Evolutionary conservation across 208 protist species (phyloP).

Genomic region (Strigomonas oncopelti): DNA sequence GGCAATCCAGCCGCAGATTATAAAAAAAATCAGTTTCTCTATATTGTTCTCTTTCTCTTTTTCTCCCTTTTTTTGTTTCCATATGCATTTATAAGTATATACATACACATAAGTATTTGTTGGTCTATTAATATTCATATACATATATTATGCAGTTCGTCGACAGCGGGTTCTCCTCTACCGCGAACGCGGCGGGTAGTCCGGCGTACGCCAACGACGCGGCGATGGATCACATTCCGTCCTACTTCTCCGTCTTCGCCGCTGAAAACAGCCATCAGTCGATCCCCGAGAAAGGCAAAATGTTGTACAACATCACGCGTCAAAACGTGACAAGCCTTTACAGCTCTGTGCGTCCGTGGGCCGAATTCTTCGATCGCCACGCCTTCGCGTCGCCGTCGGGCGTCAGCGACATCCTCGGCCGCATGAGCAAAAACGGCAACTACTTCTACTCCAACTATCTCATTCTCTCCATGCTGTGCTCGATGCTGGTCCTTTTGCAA

Average conservation of each 20-base stretch:
- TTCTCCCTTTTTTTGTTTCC: slow-evolving; percentile 7
- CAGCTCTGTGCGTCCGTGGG: slow-evolving; percentile 59
- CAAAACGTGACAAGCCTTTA: slow-evolving; percentile 36
- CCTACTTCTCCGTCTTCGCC: slow-evolving; percentile 34
- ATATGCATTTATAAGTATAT: slow-evolving; percentile 1
- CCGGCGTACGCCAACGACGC: background rate
- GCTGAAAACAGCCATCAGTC: slow-evolving; percentile 13
- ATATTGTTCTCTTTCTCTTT: slow-evolving; percentile 22
- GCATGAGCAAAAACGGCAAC: slow-evolving; percentile 68
- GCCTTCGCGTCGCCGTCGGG: slow-evolving; percentile 53
- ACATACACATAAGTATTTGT: slow-evolving; percentile 6
- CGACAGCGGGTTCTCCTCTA: too few relatives aligned
- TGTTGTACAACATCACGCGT: slow-evolving; percentile 27
- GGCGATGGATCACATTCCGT: slow-evolving; percentile 17
- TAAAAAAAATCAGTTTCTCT: too few relatives aligned
- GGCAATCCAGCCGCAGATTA: too few relatives aligned
- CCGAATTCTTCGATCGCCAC: slow-evolving; percentile 76
- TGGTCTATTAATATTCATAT: background rate
- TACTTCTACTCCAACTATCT: slow-evolving; percentile 91
- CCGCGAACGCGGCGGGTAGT: background rate
- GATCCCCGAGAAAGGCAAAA: slow-evolving; percentile 24
- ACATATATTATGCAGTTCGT: too few relatives aligned
- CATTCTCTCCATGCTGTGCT: slow-evolving; percentile 69
- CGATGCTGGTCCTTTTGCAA: slow-evolving; percentile 73
- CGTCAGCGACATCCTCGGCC: slow-evolving; percentile 49